Percentiles rank a stretch among this genome's conserved stretches.
Conservation (phyloP, 352 stramenopile species). For the Stephanocyclus meneghinianus region DNA sequence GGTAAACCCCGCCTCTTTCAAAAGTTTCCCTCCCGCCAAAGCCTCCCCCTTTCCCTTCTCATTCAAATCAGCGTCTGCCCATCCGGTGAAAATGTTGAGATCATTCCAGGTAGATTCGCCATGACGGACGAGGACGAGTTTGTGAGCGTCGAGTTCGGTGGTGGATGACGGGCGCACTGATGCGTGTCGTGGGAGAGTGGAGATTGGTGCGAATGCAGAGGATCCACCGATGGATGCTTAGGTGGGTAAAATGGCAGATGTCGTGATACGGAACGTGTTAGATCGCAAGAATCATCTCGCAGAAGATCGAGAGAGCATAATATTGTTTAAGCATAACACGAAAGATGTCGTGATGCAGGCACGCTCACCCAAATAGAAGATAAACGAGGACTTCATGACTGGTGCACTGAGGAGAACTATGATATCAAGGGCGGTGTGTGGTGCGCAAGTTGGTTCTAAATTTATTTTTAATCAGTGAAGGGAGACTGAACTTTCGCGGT, state of each 20-base stretch:
- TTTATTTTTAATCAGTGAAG: neutral
- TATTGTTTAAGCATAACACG: neutral
- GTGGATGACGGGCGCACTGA: neutral
- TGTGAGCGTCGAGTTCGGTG: slow-evolving; percentile 51
- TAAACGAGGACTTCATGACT: slow-evolving; percentile 4
- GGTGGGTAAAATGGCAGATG: too few species aligned
- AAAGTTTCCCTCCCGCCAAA: slow-evolving; percentile 89
- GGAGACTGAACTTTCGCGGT: too few species aligned
- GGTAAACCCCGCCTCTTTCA: slow-evolving; percentile 89
- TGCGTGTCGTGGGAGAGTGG: neutral
- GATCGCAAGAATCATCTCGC: too few species aligned
- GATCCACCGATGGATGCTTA: slow-evolving; percentile 8
- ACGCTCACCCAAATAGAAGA: neutral
- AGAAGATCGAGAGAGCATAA: neutral
- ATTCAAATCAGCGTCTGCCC: slow-evolving; percentile 92
- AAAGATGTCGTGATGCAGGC: neutral
- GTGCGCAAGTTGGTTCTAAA: neutral
- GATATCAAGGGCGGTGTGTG: neutral
- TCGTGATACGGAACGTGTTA: too few species aligned
- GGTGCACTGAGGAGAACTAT: neutral
- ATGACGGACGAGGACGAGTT: slow-evolving; percentile 85
- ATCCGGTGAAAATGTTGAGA: slow-evolving; percentile 97
- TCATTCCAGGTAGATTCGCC: slow-evolving; percentile 96
- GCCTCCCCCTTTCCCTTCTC: slow-evolving; percentile 87
- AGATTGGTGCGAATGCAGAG: slow-evolving; percentile 14